phyloP scores from a whole-genome alignment of 2,329 filamentous ascomycete species.

The Pseudogymnoascus sp. region DNA sequence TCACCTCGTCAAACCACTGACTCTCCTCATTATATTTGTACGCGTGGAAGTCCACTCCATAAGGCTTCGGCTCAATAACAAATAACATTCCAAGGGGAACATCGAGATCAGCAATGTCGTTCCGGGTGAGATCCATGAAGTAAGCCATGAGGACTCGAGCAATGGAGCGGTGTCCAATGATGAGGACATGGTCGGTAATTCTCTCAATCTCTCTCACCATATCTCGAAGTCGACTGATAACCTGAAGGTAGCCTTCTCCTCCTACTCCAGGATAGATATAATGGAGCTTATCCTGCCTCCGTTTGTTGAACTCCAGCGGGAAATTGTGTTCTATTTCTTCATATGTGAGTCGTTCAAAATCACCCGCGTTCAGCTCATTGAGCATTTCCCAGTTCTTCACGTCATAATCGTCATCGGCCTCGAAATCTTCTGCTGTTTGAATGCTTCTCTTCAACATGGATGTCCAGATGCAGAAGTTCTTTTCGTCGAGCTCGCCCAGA shows the following conservation, averaged over 20 bases:
- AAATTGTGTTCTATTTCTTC: constrained; percentile 73
- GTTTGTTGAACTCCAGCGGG: constrained; percentile 72
- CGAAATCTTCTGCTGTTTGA: constrained; percentile 81
- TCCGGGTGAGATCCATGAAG: constrained; percentile 83
- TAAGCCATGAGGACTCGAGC: constrained; percentile 90
- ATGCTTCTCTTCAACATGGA: constrained; percentile 90
- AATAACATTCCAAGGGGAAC: constrained; percentile 91
- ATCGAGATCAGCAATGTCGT: constrained; percentile 90
- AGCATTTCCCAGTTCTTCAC: constrained; percentile 98
- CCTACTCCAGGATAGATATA: constrained; percentile 96
- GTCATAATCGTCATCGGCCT: constrained; percentile 85
- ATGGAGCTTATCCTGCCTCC: constrained; percentile 78
- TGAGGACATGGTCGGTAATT: constrained; percentile 88
- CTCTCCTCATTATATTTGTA: constrained; percentile 76
- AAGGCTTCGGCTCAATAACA: constrained; percentile 92
- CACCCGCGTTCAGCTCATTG: constrained; percentile 88
- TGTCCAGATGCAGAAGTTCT: constrained; percentile 97
- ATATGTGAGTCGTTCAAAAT: constrained; percentile 93
- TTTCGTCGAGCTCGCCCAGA: constrained; percentile 58
- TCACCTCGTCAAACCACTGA: constrained; percentile 76
- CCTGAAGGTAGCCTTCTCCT: constrained; percentile 91
- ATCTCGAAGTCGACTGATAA: constrained; percentile 88
- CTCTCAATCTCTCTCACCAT: constrained; percentile 97
- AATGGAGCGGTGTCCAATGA: constrained; percentile 87
- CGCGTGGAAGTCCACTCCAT: constrained; percentile 93